Evolutionary conservation across 169 alveolate genomes (phyloP).

Genomic region (Cryptosporidium xiaoi): DNA sequence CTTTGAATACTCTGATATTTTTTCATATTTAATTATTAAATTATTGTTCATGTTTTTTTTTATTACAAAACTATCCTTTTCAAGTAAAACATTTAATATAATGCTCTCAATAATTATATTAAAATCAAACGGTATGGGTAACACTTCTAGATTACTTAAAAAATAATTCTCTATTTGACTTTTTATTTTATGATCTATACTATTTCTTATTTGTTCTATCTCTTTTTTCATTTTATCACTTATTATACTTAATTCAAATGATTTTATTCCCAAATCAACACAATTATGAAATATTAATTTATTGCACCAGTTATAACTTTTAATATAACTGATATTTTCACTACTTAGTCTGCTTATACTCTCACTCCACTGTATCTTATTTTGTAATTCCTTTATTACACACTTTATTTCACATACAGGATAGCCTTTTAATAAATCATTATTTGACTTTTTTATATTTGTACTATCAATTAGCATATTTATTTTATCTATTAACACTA

Average conservation of each 20-base stretch:
- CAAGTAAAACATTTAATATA: slow-evolving; percentile 11
- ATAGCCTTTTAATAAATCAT: not conserved
- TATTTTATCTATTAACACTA: slow-evolving; percentile 17
- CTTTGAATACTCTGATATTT: slow-evolving; percentile 16
- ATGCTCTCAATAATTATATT: not conserved
- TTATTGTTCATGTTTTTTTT: slow-evolving; percentile 5
- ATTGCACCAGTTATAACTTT: slow-evolving; percentile 25
- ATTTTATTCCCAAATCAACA: slow-evolving; percentile 44
- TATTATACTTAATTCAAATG: not conserved
- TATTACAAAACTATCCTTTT: slow-evolving; percentile 19
- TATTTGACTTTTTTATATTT: not conserved
- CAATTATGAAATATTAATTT: slow-evolving; percentile 54
- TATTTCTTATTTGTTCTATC: not conserved
- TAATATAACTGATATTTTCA: not conserved
- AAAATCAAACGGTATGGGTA: not conserved
- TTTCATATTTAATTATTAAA: slow-evolving; percentile 14
- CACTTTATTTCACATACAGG: slow-evolving; percentile 54
- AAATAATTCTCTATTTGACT: slow-evolving; percentile 27
- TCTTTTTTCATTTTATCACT: not conserved
- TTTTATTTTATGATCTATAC: slow-evolving; percentile 4
- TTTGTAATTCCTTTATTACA: slow-evolving; percentile 23
- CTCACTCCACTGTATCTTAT: slow-evolving; percentile 44
- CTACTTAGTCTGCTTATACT: slow-evolving; percentile 6
- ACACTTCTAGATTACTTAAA: not conserved
- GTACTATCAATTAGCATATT: not conserved